Evolutionary conservation across 805 yeast genomes (phyloP).

Genomic region (Saturnispora serradocipensis): DNA sequence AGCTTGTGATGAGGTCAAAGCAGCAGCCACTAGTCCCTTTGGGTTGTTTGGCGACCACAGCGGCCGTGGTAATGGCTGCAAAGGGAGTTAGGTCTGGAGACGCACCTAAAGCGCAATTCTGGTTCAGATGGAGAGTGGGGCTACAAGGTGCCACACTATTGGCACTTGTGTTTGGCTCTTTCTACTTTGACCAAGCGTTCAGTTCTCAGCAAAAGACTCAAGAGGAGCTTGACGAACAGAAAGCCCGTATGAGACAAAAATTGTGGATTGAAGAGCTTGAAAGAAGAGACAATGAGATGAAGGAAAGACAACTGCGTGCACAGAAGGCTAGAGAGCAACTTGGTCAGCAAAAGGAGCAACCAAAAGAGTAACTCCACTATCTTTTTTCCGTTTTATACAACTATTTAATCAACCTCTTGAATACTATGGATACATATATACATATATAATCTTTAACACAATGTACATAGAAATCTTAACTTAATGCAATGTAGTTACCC

Average conservation of each 20-base stretch:
- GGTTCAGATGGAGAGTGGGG: slow-evolving; percentile 85
- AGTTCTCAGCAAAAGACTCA: slow-evolving; percentile 34
- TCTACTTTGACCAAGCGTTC: slow-evolving; percentile 47
- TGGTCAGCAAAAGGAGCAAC: not conserved
- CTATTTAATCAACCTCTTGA: not conserved
- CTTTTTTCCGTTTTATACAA: not conserved
- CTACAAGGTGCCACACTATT: slow-evolving; percentile 77
- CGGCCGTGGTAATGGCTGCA: slow-evolving; percentile 74
- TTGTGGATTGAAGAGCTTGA: slow-evolving; percentile 89
- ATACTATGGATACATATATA: not conserved
- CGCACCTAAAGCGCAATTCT: slow-evolving; percentile 65
- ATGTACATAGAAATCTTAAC: not conserved
- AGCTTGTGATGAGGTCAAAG: slow-evolving; percentile 52
- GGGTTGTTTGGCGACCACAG: slow-evolving; percentile 70
- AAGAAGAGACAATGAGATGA: slow-evolving; percentile 68
- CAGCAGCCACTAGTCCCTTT: slow-evolving; percentile 87
- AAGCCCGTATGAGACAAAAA: slow-evolving; percentile 77
- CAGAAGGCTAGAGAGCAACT: slow-evolving; percentile 41
- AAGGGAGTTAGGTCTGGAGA: slow-evolving; percentile 66
- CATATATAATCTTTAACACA: not conserved
- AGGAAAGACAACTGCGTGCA: slow-evolving; percentile 59
- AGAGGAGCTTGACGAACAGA: slow-evolving; percentile 60
- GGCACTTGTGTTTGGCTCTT: slow-evolving; percentile 77
- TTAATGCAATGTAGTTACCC: not conserved
- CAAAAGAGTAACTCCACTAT: not conserved